Evolutionary conservation across 768 basidiomycete species (phyloP).

Genomic region (Rhodosporidiobolus sp.): DNA sequence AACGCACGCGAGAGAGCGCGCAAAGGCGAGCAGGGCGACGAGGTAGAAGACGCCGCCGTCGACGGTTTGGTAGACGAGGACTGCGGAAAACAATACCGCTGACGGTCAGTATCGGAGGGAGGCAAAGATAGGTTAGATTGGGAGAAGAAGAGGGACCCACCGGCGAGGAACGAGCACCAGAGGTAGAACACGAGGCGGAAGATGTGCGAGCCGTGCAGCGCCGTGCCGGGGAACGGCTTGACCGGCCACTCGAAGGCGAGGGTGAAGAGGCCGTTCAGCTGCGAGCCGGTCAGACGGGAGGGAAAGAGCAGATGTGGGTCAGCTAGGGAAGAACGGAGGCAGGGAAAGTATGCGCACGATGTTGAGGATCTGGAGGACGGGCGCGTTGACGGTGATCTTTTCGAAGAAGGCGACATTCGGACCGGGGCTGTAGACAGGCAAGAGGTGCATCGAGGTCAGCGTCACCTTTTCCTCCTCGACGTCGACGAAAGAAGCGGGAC

Average conservation of each 20-base stretch:
- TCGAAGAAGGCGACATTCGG: conserved; percentile 64
- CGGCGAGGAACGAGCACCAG: conserved; percentile 62
- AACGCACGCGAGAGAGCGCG: conserved; percentile 53
- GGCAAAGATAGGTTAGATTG: conserved; percentile 74
- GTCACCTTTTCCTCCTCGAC: background rate
- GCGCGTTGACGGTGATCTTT: conserved; percentile 69
- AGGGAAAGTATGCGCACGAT: conserved; percentile 48
- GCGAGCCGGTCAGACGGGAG: background rate
- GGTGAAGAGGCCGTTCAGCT: conserved; percentile 58
- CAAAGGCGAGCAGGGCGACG: conserved; percentile 66
- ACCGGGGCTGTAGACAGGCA: conserved; percentile 55
- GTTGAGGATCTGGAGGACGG: conserved; percentile 67
- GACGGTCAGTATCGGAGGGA: no score
- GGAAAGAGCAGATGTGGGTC: background rate
- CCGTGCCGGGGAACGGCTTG: conserved; percentile 49
- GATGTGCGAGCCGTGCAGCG: conserved; percentile 45
- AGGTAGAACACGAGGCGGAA: conserved; percentile 62
- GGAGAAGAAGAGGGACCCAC: conserved; percentile 57
- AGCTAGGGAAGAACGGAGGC: background rate
- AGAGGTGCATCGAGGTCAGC: conserved; percentile 11
- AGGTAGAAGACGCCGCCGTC: conserved; percentile 78
- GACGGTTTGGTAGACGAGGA: conserved; percentile 61
- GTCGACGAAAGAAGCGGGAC: background rate
- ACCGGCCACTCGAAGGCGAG: conserved; percentile 71
- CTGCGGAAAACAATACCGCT: no score